Evolutionary conservation across 371 early-diverging fungal genomes (phyloP).

Genomic region (Mucor velutinosus): DNA sequence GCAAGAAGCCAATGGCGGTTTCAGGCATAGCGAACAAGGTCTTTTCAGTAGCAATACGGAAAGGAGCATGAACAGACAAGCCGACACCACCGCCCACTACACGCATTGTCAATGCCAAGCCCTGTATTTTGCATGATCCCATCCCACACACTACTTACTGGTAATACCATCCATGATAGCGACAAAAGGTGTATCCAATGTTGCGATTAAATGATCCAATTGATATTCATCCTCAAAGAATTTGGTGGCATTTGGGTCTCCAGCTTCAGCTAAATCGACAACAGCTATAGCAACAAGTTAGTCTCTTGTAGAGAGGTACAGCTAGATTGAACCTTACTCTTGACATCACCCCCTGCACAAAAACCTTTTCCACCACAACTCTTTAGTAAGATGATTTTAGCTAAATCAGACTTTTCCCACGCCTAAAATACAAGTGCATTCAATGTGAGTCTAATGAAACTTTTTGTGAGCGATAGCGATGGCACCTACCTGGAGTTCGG

Average conservation of each 20-base stretch:
- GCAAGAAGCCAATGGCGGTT: slow-evolving; percentile 93
- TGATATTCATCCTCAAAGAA: slow-evolving; percentile 94
- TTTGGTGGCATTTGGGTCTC: slow-evolving; percentile 59
- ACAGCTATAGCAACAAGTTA: slow-evolving; percentile 30
- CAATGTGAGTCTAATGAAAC: background rate
- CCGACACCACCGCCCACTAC: slow-evolving; percentile 98
- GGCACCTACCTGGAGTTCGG: slow-evolving; percentile 72
- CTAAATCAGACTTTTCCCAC: slow-evolving; percentile 88
- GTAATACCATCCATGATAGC: slow-evolving; percentile 92
- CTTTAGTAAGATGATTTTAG: slow-evolving; percentile 86
- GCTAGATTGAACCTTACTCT: slow-evolving; percentile 49
- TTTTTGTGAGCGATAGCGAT: background rate
- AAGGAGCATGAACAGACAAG: slow-evolving; percentile 93
- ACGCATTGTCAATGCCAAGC: background rate
- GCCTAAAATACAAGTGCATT: slow-evolving; percentile 49
- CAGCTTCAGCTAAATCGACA: slow-evolving; percentile 44
- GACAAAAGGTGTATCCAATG: slow-evolving; percentile 85
- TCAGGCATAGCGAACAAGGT: slow-evolving; percentile 96
- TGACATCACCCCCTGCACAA: slow-evolving; percentile 98
- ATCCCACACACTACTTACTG: slow-evolving; percentile 55
- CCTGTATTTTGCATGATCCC: background rate
- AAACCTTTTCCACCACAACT: slow-evolving; percentile 81
- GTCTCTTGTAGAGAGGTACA: background rate
- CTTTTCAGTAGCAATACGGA: slow-evolving; percentile 94
- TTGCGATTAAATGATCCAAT: slow-evolving; percentile 91